phyloP scores from a whole-genome alignment of 1,284 basidiomycete species.

The Melampsora americana region DNA sequence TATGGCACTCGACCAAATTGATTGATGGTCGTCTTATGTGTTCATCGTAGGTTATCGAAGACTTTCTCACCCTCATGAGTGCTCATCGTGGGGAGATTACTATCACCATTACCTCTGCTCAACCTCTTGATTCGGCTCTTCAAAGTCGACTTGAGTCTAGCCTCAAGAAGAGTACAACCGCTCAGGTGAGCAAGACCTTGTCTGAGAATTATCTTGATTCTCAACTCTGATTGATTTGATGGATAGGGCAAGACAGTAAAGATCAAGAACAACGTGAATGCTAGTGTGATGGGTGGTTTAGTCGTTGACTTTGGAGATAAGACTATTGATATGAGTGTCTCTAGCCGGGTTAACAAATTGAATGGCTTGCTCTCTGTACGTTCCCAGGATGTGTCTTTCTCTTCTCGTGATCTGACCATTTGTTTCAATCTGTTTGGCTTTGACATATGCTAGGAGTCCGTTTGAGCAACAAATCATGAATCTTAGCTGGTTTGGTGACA shows the following conservation, averaged over 20 bases:
- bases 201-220: constrained; percentile 63
- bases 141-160: constrained; percentile 72
- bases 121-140: constrained; percentile 69
- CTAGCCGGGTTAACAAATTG: constrained; percentile 87
- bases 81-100: constrained; percentile 90
- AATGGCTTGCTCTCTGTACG: constrained; percentile 72
- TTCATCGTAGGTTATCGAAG: constrained; percentile 68
- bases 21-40: not conserved
- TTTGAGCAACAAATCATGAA: not conserved
- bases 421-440: not conserved
- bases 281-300: constrained; percentile 78
- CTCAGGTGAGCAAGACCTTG: constrained; percentile 73
- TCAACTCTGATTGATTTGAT: not conserved
- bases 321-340: constrained; percentile 91
- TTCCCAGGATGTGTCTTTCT: not conserved
- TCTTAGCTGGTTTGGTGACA: not conserved
- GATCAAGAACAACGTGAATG: constrained; percentile 65
- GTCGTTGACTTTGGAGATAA: constrained; percentile 97
- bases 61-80: constrained; percentile 83
- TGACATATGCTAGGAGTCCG: not conserved
- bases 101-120: constrained; percentile 83
- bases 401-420: not conserved
- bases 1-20: not conserved
- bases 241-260: constrained; percentile 29
- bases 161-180: constrained; percentile 78